Conservation (phyloP, 306 rosid genomes). For the Lathyrus oleraceus region DNA sequence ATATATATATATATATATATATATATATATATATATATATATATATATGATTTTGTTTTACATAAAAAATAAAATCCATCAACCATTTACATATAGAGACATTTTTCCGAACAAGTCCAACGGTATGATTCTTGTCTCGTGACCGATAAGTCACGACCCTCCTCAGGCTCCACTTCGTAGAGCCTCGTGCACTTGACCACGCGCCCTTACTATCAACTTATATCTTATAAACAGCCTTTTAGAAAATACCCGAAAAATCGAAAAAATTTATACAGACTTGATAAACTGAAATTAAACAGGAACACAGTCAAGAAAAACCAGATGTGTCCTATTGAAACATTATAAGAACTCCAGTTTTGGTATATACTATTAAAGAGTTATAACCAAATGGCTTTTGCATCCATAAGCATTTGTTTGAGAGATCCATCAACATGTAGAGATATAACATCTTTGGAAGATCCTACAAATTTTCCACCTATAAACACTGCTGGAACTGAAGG, state of each 20-base stretch:
- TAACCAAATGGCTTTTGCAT: constrained; percentile 96
- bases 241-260: constrained; percentile 5
- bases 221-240: constrained; percentile 8
- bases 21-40: neutral
- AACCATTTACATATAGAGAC: neutral
- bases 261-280: no score
- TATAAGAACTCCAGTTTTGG: constrained; percentile 36
- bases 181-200: neutral
- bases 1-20: neutral
- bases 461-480: constrained; percentile 84
- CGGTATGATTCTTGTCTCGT: neutral
- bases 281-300: constrained; percentile 36
- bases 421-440: constrained; percentile 93
- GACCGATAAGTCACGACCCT: neutral
- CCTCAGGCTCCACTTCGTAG: neutral
- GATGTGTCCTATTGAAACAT: constrained; percentile 34
- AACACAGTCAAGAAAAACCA: constrained; percentile 49
- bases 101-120: neutral
- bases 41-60: neutral
- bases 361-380: constrained; percentile 37
- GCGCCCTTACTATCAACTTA: constrained; percentile 8
- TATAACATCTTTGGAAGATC: constrained; percentile 86
- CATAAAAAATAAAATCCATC: neutral
- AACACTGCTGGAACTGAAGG: constrained; percentile 96
- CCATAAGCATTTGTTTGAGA: constrained; percentile 88